These are phyloP conservation scores for Fusarium sp. DNA, from an alignment of 2,329 filamentous ascomycete species.

Conservation along the genomic window DNA sequence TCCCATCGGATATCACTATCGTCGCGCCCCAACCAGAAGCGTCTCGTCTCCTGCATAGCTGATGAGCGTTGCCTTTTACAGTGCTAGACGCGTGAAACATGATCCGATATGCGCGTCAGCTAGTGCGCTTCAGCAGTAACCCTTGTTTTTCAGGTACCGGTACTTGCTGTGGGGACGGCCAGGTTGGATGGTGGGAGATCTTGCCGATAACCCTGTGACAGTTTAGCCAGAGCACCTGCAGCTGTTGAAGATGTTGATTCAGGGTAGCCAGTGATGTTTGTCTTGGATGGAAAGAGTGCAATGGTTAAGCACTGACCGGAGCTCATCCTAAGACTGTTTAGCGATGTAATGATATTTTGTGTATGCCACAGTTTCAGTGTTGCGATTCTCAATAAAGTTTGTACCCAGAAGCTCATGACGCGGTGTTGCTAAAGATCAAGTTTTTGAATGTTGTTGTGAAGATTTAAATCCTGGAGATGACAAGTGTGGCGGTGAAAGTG, in stretches of 20 bases:
- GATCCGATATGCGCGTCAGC: constrained; percentile 49
- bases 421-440: background rate
- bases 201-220: constrained; percentile 37
- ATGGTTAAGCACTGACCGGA: background rate
- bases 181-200: constrained; percentile 39
- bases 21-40: constrained; percentile 26
- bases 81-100: constrained; percentile 47
- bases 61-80: constrained; percentile 47
- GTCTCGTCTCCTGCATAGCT: constrained; percentile 40
- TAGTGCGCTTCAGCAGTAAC: constrained; percentile 44
- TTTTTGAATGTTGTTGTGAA: background rate
- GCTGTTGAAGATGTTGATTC: constrained; percentile 27
- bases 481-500: constrained; percentile 3
- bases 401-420: background rate
- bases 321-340: background rate
- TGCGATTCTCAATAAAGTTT: background rate
- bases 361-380: background rate
- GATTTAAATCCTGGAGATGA: background rate
- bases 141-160: constrained; percentile 45
- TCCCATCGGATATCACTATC: constrained; percentile 15
- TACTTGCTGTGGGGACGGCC: constrained; percentile 40
- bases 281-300: background rate
- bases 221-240: constrained; percentile 31
- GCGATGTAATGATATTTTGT: background rate
- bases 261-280: constrained; percentile 21